Base-by-base conservation (phyloP, 2,329 filamentous ascomycete genomes). In the Ciborinia camelliae region DNA sequence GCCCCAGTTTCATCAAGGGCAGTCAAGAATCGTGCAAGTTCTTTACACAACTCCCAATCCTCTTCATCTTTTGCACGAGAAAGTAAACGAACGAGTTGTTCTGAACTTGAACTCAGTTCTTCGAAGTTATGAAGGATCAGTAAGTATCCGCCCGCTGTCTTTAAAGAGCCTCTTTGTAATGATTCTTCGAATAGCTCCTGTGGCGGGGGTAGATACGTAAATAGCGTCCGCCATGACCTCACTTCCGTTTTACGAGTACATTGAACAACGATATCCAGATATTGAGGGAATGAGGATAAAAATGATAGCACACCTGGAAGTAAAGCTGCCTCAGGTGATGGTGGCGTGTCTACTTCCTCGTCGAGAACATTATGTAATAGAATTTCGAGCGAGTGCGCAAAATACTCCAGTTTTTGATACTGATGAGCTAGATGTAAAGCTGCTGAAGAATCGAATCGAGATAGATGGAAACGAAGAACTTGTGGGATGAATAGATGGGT, bases 231-330 rank as follows among this genome's bases (percentile, higher is more conserved):
- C 95, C 95, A 99, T 64, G 92, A 96, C 47, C 94, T 87, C 9
- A 97, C 87, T 75, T 99, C 95, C 0, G 95, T 99, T 78, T 99
- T 99, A 63, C 95, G 89, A 1, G 95, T 97, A 78, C 95, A 99
- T 77, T 96, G 95, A 26, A 99, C 90, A 30, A 99, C 89, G 65
- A 98, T 95, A 72, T 98, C 94, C 20, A 98, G 86, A 73, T 97
- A 99, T 65, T 92, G 86, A 64, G 88, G 89, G 76, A 92, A 90
- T 1, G 88, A 91, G 0, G 90, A 90, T 65, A 88, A 75, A 10
- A 88, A 80, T 0, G 85, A 88, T 28, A 88, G 75, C 2, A 88
- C 86, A 4, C 87, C 77, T 72, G 86, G 83, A 72, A 93, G 74
- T 69, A 90, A 78, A 71, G 89, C 81, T 75, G 86, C 81, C 68